These are phyloP conservation scores for Gentiana dahurica DNA, from an alignment of 257 asterid species.

Conservation along the genomic window DNA sequence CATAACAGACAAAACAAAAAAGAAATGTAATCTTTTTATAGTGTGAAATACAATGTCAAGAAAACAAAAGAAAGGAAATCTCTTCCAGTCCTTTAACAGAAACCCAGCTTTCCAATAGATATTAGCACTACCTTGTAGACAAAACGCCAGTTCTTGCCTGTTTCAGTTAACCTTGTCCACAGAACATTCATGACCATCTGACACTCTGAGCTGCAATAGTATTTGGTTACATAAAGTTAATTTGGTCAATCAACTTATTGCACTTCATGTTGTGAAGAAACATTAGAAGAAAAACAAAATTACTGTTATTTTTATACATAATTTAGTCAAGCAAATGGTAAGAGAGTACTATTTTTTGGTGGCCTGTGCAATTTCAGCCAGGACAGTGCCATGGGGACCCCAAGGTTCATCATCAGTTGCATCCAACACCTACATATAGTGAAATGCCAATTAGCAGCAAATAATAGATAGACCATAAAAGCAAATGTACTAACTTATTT, in stretches of 20 bases:
- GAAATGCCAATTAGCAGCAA: conserved; percentile 10
- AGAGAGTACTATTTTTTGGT: conserved; percentile 68
- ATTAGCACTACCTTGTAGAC: conserved; percentile 58
- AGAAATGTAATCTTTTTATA: background rate
- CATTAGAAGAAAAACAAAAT: too few relatives aligned
- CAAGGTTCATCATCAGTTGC: conserved; percentile 97
- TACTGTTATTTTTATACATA: background rate
- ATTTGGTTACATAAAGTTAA: background rate
- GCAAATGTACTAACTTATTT: background rate
- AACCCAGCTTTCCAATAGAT: background rate
- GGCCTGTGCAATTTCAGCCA: conserved; percentile 91
- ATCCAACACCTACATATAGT: conserved; percentile 59
- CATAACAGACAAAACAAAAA: conserved; percentile 10
- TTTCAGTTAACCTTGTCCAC: conserved; percentile 78
- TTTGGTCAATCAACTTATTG: too few relatives aligned
- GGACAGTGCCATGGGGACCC: conserved; percentile 97
- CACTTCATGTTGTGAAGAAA: too few relatives aligned
- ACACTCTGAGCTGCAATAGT: conserved; percentile 59
- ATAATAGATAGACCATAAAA: background rate
- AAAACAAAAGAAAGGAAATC: conserved; percentile 2
- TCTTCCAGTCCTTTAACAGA: too few relatives aligned
- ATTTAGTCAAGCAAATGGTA: background rate
- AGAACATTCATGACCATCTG: conserved; percentile 81
- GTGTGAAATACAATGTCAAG: conserved; percentile 10
- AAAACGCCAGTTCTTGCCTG: conserved; percentile 76